These are phyloP conservation scores for Trichosporon inkin DNA, from an alignment of 1,284 basidiomycete species.

Conservation along the genomic window DNA sequence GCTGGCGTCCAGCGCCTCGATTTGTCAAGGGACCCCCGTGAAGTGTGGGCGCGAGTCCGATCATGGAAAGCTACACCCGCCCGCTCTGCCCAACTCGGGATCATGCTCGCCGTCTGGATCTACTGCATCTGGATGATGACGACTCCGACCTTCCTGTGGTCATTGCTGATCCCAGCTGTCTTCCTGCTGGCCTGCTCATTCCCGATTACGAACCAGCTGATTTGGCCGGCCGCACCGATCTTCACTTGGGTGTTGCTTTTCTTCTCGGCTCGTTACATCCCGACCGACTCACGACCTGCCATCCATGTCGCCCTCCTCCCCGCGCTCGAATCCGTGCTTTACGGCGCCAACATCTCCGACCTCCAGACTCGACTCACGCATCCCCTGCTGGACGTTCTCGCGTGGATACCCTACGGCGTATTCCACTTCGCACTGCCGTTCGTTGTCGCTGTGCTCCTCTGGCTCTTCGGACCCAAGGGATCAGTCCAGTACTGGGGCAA, in stretches of 20 bases:
- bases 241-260: constrained; percentile 80
- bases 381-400: constrained; percentile 82
- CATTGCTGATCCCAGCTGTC: constrained; percentile 72
- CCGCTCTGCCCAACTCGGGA: constrained; percentile 60
- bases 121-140: constrained; percentile 76
- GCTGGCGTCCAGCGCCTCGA: constrained; percentile 59
- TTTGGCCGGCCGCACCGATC: constrained; percentile 82
- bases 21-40: constrained; percentile 66
- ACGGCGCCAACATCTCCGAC: constrained; percentile 95
- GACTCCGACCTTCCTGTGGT: constrained; percentile 58
- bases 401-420: constrained; percentile 95
- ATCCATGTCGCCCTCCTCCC: constrained; percentile 91
- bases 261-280: constrained; percentile 82
- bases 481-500: constrained; percentile 80
- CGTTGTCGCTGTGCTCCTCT: constrained; percentile 69
- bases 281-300: constrained; percentile 65
- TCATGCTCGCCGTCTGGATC: constrained; percentile 59
- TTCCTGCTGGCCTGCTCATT: constrained; percentile 68
- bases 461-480: constrained; percentile 73
- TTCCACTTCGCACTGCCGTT: constrained; percentile 83
- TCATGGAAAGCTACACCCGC: constrained; percentile 60
- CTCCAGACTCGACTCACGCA: constrained; percentile 92
- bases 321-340: constrained; percentile 87
- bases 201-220: constrained; percentile 87
- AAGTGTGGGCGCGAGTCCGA: constrained; percentile 63